Evolutionary conservation across 2,329 filamentous ascomycete species (phyloP).

Genomic region (Berkeleyomyces rouxiae): DNA sequence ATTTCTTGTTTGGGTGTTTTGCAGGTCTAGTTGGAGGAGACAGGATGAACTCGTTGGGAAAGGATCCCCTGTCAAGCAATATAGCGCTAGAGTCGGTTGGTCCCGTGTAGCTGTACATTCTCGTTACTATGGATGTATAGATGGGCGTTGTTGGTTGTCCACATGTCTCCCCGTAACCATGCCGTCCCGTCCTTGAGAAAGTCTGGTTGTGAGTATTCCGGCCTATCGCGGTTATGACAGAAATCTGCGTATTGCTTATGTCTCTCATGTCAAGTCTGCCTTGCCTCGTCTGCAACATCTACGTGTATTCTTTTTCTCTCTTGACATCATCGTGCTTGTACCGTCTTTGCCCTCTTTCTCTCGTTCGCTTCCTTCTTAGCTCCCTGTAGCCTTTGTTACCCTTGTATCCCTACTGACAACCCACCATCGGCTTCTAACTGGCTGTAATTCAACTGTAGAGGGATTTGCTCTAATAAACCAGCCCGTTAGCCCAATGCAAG

Average conservation of each 20-base stretch:
- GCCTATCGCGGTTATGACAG: no score
- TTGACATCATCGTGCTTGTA: neutral
- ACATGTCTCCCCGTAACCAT: no score
- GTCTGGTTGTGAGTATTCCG: no score
- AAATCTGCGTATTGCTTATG: neutral
- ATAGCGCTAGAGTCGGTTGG: slow-evolving; percentile 27
- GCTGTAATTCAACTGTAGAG: neutral
- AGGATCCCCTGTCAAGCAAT: neutral
- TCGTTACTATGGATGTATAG: no score
- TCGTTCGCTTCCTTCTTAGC: neutral
- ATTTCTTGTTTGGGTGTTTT: neutral
- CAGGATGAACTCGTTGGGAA: neutral
- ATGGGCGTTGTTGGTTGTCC: no score
- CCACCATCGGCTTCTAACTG: neutral
- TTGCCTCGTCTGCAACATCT: neutral
- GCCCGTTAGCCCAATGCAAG: neutral
- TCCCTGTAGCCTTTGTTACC: neutral
- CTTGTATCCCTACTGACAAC: neutral
- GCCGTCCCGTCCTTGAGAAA: no score
- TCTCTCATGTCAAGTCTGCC: neutral
- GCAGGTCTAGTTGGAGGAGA: neutral
- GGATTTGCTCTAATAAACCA: neutral
- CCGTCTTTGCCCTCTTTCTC: neutral
- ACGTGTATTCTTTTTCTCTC: neutral
- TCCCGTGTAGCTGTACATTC: slow-evolving; percentile 21